These are phyloP conservation scores for Chlamydomonas schloesseri DNA, from an alignment of 139 green algal species.

Conservation along the genomic window DNA sequence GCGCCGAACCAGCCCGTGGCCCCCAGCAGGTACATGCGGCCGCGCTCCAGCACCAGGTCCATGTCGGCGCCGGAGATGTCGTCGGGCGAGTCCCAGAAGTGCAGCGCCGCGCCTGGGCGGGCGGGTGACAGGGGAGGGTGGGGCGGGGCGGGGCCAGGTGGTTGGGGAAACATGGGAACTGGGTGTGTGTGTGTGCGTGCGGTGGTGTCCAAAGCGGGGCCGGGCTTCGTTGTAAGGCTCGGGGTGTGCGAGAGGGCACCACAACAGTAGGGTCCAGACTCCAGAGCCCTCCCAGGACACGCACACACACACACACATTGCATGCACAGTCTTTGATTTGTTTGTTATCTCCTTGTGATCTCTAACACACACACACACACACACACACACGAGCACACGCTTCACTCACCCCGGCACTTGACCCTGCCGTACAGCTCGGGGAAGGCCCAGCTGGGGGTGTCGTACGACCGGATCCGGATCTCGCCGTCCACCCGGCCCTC, in stretches of 20 bases:
- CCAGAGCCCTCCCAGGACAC: no score
- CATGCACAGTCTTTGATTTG: no score
- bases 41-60: slow-evolving; percentile 92
- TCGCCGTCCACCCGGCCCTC: slow-evolving; percentile 80
- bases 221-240: no score
- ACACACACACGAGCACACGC: not conserved
- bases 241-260: no score
- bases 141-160: no score
- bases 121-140: not conserved
- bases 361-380: not conserved
- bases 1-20: slow-evolving; percentile 85
- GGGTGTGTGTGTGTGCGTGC: not conserved
- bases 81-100: slow-evolving; percentile 97
- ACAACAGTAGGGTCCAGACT: no score
- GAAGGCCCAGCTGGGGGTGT: slow-evolving; percentile 80
- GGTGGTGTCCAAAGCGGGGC: no score
- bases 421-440: slow-evolving; percentile 82
- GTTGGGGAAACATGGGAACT: not conserved
- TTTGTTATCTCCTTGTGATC: not conserved
- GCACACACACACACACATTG: no score
- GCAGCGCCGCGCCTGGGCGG: slow-evolving; percentile 73
- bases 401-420: slow-evolving; percentile 6
- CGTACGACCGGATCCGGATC: slow-evolving; percentile 69
- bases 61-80: slow-evolving; percentile 82
- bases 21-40: slow-evolving; percentile 93